Base-by-base conservation (phyloP, 495 filamentous ascomycete genomes). In the Collariella sp. region DNA sequence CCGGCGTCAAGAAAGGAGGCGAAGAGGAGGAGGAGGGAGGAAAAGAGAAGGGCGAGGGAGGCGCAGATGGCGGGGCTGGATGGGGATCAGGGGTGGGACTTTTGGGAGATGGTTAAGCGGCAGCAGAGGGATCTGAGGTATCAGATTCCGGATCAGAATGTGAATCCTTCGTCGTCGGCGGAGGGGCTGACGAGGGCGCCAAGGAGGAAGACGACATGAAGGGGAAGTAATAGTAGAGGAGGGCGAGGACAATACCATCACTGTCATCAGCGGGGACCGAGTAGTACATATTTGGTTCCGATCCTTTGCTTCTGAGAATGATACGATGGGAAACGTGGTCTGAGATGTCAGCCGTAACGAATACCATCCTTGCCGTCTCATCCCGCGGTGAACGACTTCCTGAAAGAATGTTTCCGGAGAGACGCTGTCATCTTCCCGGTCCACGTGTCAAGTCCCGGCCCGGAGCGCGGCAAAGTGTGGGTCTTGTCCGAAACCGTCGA, bases 91-190 rank as follows among this genome's bases (percentile, higher is more conserved):
- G 64, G 55, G 6, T 74, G 68, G 47, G 74, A 76, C 43, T 74
- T 74, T 36, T 76, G 74, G 74, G 72, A 63, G 23, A 65, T 60
- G 49, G 58, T 74, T 44, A 67, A 67, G 52, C 54, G 60, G 33
- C 64, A 72, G 49, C 58, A 56, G 49, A 18, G 63, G 7, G 56
- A 39, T 12, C 54, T 42, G 49, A 59, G 56, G 45, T 71, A 74
- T 51, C 62, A 68, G 54, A 74, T 75, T 47, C 72, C 73, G n/a
- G 68, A 68, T 24, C 52, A 68, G 44, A 76, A 76, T 44, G 55
- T 67, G 19, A 68, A 63, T 39, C 40, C 46, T 13, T 16, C 23
- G 18, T 26, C 18, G 31, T 40, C 39, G 22, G n/a, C 33, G 20
- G 26, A 31, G 19, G 46, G 40, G 11, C 20, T 7, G 50, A 9